These are phyloP conservation scores for Penicillium desertorum DNA, from an alignment of 495 filamentous ascomycete species.

Conservation along the genomic window DNA sequence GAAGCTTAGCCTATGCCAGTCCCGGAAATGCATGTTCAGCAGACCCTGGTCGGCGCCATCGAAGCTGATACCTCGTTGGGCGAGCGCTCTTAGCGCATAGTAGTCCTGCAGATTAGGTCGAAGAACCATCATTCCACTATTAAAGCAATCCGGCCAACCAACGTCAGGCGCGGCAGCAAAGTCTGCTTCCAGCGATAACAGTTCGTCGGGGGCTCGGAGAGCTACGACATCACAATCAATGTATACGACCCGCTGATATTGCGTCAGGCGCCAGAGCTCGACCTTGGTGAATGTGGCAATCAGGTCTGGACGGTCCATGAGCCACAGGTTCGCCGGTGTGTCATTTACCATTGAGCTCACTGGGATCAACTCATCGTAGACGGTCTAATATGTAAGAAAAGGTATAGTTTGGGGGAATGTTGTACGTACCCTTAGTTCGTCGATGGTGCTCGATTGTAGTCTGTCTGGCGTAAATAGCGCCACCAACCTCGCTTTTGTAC, in stretches of 20 bases:
- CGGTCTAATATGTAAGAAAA: constrained; percentile 50
- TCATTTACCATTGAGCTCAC: constrained; percentile 75
- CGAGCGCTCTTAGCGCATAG: constrained; percentile 77
- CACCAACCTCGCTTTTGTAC: constrained; percentile 81
- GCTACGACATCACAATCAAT: constrained; percentile 89
- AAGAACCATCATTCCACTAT: constrained; percentile 91
- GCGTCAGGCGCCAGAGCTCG: constrained; percentile 85
- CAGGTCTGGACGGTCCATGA: constrained; percentile 90
- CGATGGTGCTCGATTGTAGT: constrained; percentile 68
- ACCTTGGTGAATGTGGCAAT: constrained; percentile 95
- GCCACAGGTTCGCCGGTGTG: constrained; percentile 75
- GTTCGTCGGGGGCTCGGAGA: constrained; percentile 84
- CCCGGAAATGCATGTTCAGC: constrained; percentile 88
- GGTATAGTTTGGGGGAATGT: neutral
- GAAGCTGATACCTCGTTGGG: constrained; percentile 84
- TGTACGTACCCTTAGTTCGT: constrained; percentile 68
- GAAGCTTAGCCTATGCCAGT: constrained; percentile 89
- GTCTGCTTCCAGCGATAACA: constrained; percentile 70
- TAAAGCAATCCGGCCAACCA: constrained; percentile 98
- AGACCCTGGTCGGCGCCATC: constrained; percentile 97
- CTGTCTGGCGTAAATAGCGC: constrained; percentile 77
- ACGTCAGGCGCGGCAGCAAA: constrained; percentile 95
- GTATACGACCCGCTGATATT: constrained; percentile 89
- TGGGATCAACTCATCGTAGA: constrained; percentile 88
- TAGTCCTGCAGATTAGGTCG: constrained; percentile 86